phyloP scores from a whole-genome alignment of 2,329 filamentous ascomycete species.

The Penicillium sp. region DNA sequence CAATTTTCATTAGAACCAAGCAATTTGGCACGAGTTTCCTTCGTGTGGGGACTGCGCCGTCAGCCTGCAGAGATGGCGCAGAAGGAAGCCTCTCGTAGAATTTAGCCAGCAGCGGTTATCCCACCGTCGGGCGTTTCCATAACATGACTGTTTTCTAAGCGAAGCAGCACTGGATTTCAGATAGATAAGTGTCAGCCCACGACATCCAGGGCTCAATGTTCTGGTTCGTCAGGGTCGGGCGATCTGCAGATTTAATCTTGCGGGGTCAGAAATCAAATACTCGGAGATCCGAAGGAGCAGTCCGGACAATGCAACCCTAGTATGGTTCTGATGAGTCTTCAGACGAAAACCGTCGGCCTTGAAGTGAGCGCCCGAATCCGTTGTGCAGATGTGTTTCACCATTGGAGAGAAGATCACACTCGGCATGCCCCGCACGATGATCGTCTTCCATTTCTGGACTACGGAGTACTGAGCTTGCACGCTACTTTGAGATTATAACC shows the following conservation, averaged over 20 bases:
- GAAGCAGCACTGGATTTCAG: background rate
- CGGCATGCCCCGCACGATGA: constrained; percentile 6
- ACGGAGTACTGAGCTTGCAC: background rate
- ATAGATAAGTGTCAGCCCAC: background rate
- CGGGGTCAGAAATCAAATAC: constrained; percentile 6
- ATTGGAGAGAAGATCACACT: background rate
- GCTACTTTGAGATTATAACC: background rate
- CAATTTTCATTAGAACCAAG: background rate
- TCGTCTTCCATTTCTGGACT: constrained; percentile 5
- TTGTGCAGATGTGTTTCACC: background rate
- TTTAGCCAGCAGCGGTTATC: background rate
- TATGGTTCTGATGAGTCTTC: background rate
- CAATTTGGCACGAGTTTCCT: background rate
- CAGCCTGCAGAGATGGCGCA: background rate
- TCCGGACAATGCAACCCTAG: constrained; percentile 22
- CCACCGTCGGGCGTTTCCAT: background rate
- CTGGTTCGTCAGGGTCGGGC: background rate
- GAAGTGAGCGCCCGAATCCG: background rate
- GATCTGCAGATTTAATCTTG: constrained; percentile 22
- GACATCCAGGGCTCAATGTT: background rate
- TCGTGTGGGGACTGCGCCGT: background rate
- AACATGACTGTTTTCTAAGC: background rate
- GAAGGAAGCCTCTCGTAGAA: background rate
- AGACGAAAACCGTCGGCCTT: constrained; percentile 9
- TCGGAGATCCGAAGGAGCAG: constrained; percentile 20